Conservation (phyloP, 2,329 filamentous ascomycete species). For the Myriosclerotinia scirpicola region DNA sequence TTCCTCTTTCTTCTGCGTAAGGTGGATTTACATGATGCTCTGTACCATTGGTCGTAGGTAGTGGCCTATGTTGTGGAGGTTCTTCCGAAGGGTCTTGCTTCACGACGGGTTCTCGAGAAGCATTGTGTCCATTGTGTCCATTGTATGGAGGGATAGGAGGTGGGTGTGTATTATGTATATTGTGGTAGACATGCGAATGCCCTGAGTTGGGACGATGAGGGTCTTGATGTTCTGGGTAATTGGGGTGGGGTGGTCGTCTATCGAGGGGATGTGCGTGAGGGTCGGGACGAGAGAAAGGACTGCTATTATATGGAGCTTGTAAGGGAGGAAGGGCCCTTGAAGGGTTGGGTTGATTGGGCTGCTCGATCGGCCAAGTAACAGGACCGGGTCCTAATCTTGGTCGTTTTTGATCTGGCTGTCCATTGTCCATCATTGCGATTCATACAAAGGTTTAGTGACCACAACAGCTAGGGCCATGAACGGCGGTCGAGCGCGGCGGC, state of each 20-base stretch:
- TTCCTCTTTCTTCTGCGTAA: constrained; percentile 34
- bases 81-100: constrained; percentile 52
- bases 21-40: constrained; percentile 36
- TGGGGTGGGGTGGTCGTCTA: constrained; percentile 49
- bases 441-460: constrained; percentile 44
- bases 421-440: constrained; percentile 55
- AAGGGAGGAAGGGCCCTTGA: constrained; percentile 44
- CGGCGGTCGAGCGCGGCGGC: constrained; percentile 39
- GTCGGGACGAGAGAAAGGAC: constrained; percentile 17
- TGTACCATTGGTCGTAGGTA: constrained; percentile 34
- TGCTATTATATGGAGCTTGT: constrained; percentile 45
- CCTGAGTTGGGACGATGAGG: constrained; percentile 36
- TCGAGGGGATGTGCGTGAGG: constrained; percentile 20
- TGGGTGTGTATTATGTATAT: constrained; percentile 41
- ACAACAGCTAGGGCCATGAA: constrained; percentile 43
- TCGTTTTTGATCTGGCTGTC: constrained; percentile 59
- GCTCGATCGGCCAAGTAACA: constrained; percentile 23
- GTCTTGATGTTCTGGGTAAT: constrained; percentile 36
- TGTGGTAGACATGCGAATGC: constrained; percentile 35
- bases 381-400: constrained; percentile 49
- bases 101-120: constrained; percentile 51
- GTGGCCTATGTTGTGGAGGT: constrained; percentile 42
- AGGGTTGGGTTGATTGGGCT: constrained; percentile 38
- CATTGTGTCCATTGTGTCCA: constrained; percentile 22
- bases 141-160: constrained; percentile 43